These are phyloP conservation scores for Anthostomella pinea DNA, from an alignment of 2,329 filamentous ascomycete species.

Conservation along the genomic window DNA sequence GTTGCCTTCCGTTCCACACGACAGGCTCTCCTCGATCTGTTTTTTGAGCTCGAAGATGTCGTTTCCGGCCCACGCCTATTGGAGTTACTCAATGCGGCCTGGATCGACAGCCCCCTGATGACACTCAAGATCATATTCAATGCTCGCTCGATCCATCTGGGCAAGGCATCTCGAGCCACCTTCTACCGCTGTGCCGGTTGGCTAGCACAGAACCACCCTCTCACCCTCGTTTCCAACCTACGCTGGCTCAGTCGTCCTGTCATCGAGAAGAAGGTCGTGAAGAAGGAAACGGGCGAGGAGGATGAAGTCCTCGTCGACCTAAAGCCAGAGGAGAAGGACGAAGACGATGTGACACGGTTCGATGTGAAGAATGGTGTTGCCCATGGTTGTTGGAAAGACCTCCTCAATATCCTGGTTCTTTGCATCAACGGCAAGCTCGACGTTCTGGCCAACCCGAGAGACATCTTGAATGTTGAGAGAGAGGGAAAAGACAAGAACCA, in stretches of 20 bases:
- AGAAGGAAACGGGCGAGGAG: constrained; percentile 28
- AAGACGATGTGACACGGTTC: constrained; percentile 35
- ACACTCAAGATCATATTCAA: constrained; percentile 62
- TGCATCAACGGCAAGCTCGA: constrained; percentile 47
- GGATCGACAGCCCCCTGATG: constrained; percentile 44
- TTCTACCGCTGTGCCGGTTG: constrained; percentile 56
- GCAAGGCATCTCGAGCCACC: constrained; percentile 46
- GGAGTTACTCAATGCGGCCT: constrained; percentile 45
- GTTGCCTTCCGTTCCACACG: constrained; percentile 46
- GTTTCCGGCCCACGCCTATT: constrained; percentile 36
- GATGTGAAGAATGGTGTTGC: constrained; percentile 48
- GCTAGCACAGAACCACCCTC: constrained; percentile 53
- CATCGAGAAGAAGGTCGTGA: constrained; percentile 51
- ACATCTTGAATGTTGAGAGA: constrained; percentile 39
- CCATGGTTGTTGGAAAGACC: constrained; percentile 62
- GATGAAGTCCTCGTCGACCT: constrained; percentile 36
- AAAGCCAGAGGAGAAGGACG: constrained; percentile 32
- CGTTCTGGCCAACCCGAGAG: constrained; percentile 36
- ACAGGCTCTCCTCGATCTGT: constrained; percentile 50
- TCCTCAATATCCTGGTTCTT: constrained; percentile 55
- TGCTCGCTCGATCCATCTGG: constrained; percentile 57
- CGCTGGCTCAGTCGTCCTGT: constrained; percentile 54
- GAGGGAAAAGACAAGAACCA: constrained; percentile 8
- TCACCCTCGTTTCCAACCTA: constrained; percentile 52
- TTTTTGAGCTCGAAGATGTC: constrained; percentile 47